Evolutionary conservation across 768 basidiomycete genomes (phyloP), one percentile per base, ranked within the genome.

Genomic region (Galerina marginata): DNA sequence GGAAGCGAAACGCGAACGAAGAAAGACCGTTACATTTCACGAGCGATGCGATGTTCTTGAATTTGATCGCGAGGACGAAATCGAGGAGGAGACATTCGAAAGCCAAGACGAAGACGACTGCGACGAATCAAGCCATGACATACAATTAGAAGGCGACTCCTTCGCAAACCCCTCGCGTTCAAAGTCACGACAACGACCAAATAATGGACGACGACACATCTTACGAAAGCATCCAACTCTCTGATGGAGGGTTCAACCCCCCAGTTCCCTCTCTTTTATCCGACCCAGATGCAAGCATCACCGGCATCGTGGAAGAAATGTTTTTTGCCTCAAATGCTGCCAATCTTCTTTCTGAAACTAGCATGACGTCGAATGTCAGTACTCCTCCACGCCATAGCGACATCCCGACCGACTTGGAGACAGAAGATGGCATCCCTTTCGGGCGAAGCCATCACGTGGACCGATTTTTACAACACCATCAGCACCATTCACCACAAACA

Each of bases 31-130:
- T 26, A 90, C 86, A 1, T 95, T 91, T 59, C 83, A 89, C 70
- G 89, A 91, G 62, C 82, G 86, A 10, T 91, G 90, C 64, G 92
- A 95, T 61, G 92, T 95, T 10, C 73, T 93, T 33, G 92, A 93
- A 68, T 93, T 92, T 69, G 88, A 91, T 58, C 76, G 81, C 16
- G 89, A 90, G 33, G 71, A 68, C 9, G 68, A 67, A 36, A 61
- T 62, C 6, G 74, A 75, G 15, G 69, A 73, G 20, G 73, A 66
- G 25, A 69, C 61, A 3, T 69, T 72, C 26, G 67, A 69, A 39
- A 64, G 57, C 38, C 37, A 61, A 25, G 74, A 72, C 42, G 70
- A 71, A 56, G 69, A 72, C 20, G 65, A 72, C 39, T 77, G 81
- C 20, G 58, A 55, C 53, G 60, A 64, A 6, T 50, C 56, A 16